Base-by-base conservation (phyloP, 345 rosid genomes). In the Pugionium cornutum region DNA sequence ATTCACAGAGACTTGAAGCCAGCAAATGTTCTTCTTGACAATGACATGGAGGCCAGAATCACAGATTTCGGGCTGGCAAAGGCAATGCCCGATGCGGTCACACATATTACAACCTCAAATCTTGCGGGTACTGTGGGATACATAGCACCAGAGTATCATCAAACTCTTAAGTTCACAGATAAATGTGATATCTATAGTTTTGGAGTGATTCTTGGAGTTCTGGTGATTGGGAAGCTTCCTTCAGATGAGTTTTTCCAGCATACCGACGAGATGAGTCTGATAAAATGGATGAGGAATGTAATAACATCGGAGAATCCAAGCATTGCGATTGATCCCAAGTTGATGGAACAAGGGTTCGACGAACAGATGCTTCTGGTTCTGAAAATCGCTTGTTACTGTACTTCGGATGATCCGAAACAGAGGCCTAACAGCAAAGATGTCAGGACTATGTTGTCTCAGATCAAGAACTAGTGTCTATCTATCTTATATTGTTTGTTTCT, bases 1-100 rank as follows among this genome's bases (percentile, higher is more conserved):
- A 87, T 89, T 64, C 98, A 92, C 54, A 73, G 97, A 66, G 97
- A 92, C 78, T 77, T 92, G 25, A 92, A 92, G 78, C 98, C 98
- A 1, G 96, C 91, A 4, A 92, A 92, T 11, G 54, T 92, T 50
- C 89, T 92, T 50, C 89, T 92, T 2, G 97, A 89, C 39, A 97
- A 89, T 42, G 86, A 87, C 56, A 84, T 89, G 96, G 98, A 89
- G 77, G 96, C 97, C 9, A 74, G 95, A 60, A 94, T 94, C 28
- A 81, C 97, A 0, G 97, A 89, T 79, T 94, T 90, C 10, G 97
- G 97, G 18, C 86, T 89, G 2, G 97, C 98, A 26, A 84, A 85
- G 66, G 73, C 82, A 27, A 80, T 92, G 83, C 92, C 95, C 0
- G 96, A 94, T 73, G 81, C 88, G 9, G 9, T 56, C 25, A 86